phyloP scores from a whole-genome alignment of 768 basidiomycete species.

The Arthromyces matolae region DNA sequence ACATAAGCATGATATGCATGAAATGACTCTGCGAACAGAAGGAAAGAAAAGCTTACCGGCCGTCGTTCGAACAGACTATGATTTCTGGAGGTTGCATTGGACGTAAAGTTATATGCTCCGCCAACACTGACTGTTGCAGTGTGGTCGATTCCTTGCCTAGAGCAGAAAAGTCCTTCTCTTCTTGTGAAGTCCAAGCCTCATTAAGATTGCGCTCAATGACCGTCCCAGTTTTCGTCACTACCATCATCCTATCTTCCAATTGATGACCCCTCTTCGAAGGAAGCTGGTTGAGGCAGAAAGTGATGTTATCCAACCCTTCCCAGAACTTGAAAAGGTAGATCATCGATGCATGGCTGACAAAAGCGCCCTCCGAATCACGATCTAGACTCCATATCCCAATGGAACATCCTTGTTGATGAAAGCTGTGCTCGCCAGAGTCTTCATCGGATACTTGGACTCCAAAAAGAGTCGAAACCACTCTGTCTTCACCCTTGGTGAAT shows the following conservation, averaged over 20 bases:
- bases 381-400: conserved; percentile 3
- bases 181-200: not conserved
- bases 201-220: not conserved
- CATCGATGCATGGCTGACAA: not conserved
- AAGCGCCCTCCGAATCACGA: not conserved
- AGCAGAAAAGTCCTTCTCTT: not conserved
- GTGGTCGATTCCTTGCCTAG: not conserved
- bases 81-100: too few species aligned
- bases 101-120: not conserved
- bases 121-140: not conserved
- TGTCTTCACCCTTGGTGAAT: conserved; percentile 3
- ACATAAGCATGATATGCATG: not conserved
- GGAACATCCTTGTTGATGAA: not conserved
- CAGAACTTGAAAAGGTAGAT: conserved; percentile 1
- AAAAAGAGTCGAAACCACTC: not conserved
- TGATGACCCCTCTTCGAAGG: not conserved
- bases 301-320: not conserved
- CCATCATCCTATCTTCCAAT: not conserved
- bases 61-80: too few species aligned
- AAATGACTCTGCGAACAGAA: too few species aligned
- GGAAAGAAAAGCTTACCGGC: too few species aligned
- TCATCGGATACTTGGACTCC: not conserved
- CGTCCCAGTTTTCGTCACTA: not conserved
- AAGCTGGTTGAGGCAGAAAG: conserved; percentile 1
- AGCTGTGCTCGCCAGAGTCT: not conserved